Evolutionary conservation across 2,329 filamentous ascomycete genomes (phyloP).

Genomic region (Cladosporium oxysporum): DNA sequence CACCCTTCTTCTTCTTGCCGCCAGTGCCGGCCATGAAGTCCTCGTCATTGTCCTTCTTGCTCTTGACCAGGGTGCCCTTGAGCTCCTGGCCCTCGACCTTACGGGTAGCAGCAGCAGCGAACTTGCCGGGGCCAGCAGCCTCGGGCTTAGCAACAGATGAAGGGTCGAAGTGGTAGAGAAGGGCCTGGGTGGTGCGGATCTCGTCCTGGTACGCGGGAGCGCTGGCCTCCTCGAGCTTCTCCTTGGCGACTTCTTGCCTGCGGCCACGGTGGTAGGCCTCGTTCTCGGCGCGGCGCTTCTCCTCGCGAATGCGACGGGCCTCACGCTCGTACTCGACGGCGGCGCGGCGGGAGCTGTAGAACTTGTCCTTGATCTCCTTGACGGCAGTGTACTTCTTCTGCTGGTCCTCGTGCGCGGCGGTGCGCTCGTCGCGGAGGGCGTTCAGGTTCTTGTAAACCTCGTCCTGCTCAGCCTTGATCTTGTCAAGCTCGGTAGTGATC

Average conservation of each 20-base stretch:
- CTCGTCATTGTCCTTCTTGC: slow-evolving; percentile 78
- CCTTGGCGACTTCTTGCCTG: slow-evolving; percentile 73
- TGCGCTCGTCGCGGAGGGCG: slow-evolving; percentile 79
- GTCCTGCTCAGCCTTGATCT: slow-evolving; percentile 90
- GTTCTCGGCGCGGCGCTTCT: slow-evolving; percentile 79
- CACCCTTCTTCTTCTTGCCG: slow-evolving; percentile 75
- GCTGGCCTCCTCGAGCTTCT: slow-evolving; percentile 76
- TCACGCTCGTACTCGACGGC: slow-evolving; percentile 81
- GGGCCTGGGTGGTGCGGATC: slow-evolving; percentile 81
- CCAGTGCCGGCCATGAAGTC: slow-evolving; percentile 78
- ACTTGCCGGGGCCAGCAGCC: slow-evolving; percentile 62
- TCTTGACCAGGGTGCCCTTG: slow-evolving; percentile 79
- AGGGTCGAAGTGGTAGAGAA: slow-evolving; percentile 91
- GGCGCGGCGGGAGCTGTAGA: slow-evolving; percentile 80
- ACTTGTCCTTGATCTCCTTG: slow-evolving; percentile 85
- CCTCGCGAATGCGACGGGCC: slow-evolving; percentile 71
- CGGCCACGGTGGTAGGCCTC: slow-evolving; percentile 70
- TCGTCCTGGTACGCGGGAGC: slow-evolving; percentile 90
- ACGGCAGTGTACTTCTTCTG: slow-evolving; percentile 81
- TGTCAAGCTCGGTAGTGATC: slow-evolving; percentile 84
- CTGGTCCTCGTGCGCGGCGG: slow-evolving; percentile 79
- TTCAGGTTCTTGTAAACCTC: slow-evolving; percentile 87
- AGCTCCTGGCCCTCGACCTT: slow-evolving; percentile 81
- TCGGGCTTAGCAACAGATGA: slow-evolving; percentile 64
- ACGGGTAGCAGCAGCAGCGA: slow-evolving; percentile 76